Base-by-base conservation (phyloP, 495 filamentous ascomycete genomes). In the Aspergillus avenaceus region DNA sequence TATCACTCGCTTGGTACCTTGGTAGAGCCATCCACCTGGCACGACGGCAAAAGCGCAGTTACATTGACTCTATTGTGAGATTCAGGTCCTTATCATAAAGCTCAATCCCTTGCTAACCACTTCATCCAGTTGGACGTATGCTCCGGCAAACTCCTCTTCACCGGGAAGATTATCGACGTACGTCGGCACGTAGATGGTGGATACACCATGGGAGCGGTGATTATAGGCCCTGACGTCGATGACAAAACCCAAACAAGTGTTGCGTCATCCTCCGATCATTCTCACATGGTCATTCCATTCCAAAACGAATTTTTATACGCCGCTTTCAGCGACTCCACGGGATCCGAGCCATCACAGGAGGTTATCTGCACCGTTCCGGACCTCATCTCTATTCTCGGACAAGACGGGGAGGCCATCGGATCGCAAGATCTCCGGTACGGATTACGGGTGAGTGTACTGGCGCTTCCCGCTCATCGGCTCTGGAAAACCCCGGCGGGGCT, bases 271-370 rank as follows among this genome's bases (percentile, higher is more conserved):
- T 19, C 4, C 7, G 32, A 8, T 16, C 14, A 18, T n/a, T 18
- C 1, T 18, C 32, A 52, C 19, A 55, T 84, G 42, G 77, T 78
- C 41, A 78, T 84, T 31, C 81, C 81, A 0, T 84, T 84, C 61
- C 81, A 84, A 62, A 84, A 84, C 55, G 82, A 85, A 51, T 83
- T 79, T 50, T 77, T 85, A 19, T 71, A 76, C 7, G 81, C 78
- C 5, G 72, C 64, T 8, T 61, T 18, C 36, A n/a, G 41, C 1
- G 51, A 47, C 21, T 11, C 13, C 16, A 27, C 23, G 1, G 29
- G 41, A 2, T 46, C 59, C 3, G 50, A 59, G 26, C 27, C 45
- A 18, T 59, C 52, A 2, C 51, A 67, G 24, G 56, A 67, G 31
- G 34, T 60, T 1, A 56, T 67, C 9, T 64, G 64, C 59, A 67